These are phyloP conservation scores for Hericium rajendrae DNA, from an alignment of 768 basidiomycete species.

Conservation along the genomic window DNA sequence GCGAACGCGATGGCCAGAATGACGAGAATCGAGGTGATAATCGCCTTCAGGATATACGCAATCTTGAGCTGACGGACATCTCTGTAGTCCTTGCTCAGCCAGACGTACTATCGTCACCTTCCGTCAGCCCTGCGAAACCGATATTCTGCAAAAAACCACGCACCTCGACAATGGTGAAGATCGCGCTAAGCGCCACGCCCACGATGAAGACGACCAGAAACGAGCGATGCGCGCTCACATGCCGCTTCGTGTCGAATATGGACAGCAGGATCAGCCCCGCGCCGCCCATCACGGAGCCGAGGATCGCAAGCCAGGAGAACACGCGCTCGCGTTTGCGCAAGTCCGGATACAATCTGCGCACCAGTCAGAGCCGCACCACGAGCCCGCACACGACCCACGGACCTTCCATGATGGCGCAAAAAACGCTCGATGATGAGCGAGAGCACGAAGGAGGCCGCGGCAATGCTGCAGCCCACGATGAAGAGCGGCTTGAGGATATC, in stretches of 20 bases:
- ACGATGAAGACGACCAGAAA: conserved; percentile 68
- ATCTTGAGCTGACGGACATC: conserved; percentile 34
- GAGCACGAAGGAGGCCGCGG: conserved; percentile 51
- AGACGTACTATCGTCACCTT: conserved; percentile 39
- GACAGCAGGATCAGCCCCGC: conserved; percentile 58
- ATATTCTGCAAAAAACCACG: conserved; percentile 1
- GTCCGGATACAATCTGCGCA: conserved; percentile 43
- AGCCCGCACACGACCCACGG: conserved; percentile 10
- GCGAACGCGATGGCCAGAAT: conserved; percentile 55
- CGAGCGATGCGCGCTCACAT: conserved; percentile 38
- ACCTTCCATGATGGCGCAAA: conserved; percentile 57
- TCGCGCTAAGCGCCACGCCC: conserved; percentile 61
- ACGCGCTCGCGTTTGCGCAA: conserved; percentile 48
- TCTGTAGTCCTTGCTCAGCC: conserved; percentile 49
- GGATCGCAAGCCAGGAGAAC: conserved; percentile 46
- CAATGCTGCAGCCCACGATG: conserved; percentile 53
- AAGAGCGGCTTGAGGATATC: conserved; percentile 68
- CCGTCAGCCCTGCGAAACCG: not conserved
- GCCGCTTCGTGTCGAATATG: conserved; percentile 57
- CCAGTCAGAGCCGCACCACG: not conserved
- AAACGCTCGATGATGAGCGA: conserved; percentile 53
- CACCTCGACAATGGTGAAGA: conserved; percentile 68
- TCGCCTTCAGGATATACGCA: conserved; percentile 54
- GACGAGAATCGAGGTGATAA: conserved; percentile 50
- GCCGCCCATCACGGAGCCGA: conserved; percentile 54